Evolutionary conservation across 108 stramenopile genomes (phyloP), one percentile per base, ranked within the genome.

Genomic region (Pseudonitzschia multiseries): DNA sequence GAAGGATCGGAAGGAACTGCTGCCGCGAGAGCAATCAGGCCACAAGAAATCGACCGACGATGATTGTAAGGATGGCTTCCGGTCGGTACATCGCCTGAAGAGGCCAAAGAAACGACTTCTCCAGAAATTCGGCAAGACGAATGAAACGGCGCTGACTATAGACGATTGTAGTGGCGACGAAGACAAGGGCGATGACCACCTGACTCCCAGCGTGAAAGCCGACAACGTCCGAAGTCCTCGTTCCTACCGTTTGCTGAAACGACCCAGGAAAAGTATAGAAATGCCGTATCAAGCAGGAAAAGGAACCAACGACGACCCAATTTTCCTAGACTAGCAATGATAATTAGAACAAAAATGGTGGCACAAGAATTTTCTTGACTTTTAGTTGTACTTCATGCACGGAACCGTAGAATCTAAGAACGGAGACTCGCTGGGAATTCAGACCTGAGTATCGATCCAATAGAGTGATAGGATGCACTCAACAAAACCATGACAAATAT

Each of bases 231-330:
- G 57, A 31, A 26, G 57, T 59, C 29, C 57, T 59, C 29, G 27
- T n/a, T 26, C 57, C 46, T 48, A 48, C 54, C n/a, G 26, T 15
- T 36, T 8, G 32, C 3, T 15, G 29, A 62, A 62, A 33, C 32
- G 61, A 62, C 61, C 32, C 9, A 62, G 36, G 33, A 33, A 33
- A 20, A 62, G 33, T 62, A 14, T n/a, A n/a, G 6, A 40, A 32
- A 4, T 8, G 17, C 14, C 46, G 46, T 48, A 18, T 48, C 46
- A 41, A 40, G 27, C n/a, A 62, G 61, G 40, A 20, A 29, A 5
- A 31, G 61, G 61, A 31, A 62, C 61, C 8, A 32, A 33, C 32
- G 61, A 62, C n/a, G 61, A 62, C 29, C 61, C 61, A 17, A 62
- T 62, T 31, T 9, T 62, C 20, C 61, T 62, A 62, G 61, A 62